Conservation (phyloP, 75 land plant species). For the Isoetes taiwanensis region DNA sequence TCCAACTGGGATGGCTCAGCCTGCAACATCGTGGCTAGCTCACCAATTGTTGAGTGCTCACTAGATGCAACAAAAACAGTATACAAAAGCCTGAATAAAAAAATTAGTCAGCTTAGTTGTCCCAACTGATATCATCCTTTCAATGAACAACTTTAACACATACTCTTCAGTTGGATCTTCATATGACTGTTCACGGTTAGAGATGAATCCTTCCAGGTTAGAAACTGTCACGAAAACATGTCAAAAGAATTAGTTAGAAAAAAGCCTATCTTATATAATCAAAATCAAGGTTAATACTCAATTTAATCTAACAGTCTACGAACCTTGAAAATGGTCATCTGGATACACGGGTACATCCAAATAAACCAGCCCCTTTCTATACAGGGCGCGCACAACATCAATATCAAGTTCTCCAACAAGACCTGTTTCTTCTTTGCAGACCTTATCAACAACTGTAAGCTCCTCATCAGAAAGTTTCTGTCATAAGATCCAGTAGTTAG, state of each 20-base stretch:
- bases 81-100: constrained; percentile 65
- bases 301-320: background rate
- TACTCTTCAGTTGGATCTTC: constrained; percentile 99
- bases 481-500: background rate
- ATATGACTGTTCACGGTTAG: constrained; percentile 93
- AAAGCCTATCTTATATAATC: no score
- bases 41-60: constrained; percentile 92
- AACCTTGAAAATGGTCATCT: constrained; percentile 98
- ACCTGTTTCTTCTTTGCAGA: constrained; percentile 88
- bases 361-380: constrained; percentile 70
- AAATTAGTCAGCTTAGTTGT: background rate
- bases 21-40: constrained; percentile 81
- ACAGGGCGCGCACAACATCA: constrained; percentile 58
- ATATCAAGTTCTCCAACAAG: constrained; percentile 78
- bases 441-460: constrained; percentile 73
- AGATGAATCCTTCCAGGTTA: constrained; percentile 94
- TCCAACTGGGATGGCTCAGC: constrained; percentile 85
- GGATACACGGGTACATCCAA: constrained; percentile 97
- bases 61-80: constrained; percentile 97
- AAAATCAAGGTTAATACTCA: background rate
- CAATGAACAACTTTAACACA: background rate
- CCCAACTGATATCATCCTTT: background rate
- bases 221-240: constrained; percentile 44
- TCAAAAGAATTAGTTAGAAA: no score
- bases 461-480: constrained; percentile 97